Conservation (phyloP, 1,284 basidiomycete genomes). For the Sporisorium iseilematis-ciliati region DNA sequence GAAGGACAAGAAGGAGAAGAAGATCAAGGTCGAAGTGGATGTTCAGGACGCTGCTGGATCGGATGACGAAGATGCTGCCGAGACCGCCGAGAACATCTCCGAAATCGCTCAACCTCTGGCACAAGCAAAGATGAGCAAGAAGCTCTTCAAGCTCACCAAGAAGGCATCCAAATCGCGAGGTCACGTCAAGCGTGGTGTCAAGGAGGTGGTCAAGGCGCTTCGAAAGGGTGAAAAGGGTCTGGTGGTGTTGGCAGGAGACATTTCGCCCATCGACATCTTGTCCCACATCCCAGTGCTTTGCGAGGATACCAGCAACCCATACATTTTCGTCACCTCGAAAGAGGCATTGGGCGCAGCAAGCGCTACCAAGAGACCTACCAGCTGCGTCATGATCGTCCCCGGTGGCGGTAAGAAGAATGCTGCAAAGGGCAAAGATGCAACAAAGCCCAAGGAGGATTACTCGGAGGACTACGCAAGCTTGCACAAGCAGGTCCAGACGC, state of each 20-base stretch:
- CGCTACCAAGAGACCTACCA: conserved; percentile 96
- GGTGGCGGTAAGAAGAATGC: conserved; percentile 76
- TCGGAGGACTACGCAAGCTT: conserved; percentile 85
- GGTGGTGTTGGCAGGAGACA: conserved; percentile 93
- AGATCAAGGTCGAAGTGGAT: conserved; percentile 32
- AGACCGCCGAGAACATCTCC: conserved; percentile 39
- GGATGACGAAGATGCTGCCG: conserved; percentile 46
- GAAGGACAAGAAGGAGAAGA: conserved; percentile 60
- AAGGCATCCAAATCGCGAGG: conserved; percentile 68
- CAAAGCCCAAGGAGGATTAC: conserved; percentile 79
- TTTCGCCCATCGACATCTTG: conserved; percentile 97
- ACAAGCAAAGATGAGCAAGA: conserved; percentile 62
- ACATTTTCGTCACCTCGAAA: conserved; percentile 75
- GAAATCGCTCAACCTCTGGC: conserved; percentile 67
- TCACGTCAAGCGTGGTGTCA: conserved; percentile 69
- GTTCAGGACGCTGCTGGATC: conserved; percentile 33
- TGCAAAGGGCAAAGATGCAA: conserved; percentile 74
- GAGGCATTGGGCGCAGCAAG: conserved; percentile 90
- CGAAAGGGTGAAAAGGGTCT: conserved; percentile 72
- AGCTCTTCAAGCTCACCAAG: conserved; percentile 69
- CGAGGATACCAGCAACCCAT: conserved; percentile 94
- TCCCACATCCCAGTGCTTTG: conserved; percentile 94
- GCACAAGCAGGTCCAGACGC: conserved; percentile 76
- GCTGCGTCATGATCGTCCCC: conserved; percentile 86
- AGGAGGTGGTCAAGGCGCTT: conserved; percentile 69